These are phyloP conservation scores for Mrakia hoshinonis DNA, from an alignment of 768 basidiomycete genomes.

Conservation along the genomic window DNA sequence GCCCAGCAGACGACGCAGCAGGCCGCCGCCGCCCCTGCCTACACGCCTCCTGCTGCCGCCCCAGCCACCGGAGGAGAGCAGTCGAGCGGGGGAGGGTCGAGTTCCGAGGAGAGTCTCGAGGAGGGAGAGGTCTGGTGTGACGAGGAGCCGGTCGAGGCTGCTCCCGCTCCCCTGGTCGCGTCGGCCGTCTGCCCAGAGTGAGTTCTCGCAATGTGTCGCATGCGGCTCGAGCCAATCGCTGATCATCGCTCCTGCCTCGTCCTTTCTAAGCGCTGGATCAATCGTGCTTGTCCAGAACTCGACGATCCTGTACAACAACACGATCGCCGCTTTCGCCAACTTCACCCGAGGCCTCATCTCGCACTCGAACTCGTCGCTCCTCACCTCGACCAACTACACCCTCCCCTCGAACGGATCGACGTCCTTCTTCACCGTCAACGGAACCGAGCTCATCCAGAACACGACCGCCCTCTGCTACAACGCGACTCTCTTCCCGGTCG, in stretches of 20 bases:
- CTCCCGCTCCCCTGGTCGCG: neutral
- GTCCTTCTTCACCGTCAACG: slow-evolving; percentile 2
- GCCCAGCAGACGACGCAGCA: no score
- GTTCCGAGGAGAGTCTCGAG: neutral
- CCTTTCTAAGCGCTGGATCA: neutral
- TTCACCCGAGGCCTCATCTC: slow-evolving; percentile 6
- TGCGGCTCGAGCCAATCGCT: neutral
- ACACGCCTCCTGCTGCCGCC: neutral
- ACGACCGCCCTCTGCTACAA: slow-evolving; percentile 8
- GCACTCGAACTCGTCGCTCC: slow-evolving; percentile 1
- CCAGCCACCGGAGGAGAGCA: neutral
- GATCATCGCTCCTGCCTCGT: neutral
- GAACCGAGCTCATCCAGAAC: neutral
- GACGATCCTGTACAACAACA: slow-evolving; percentile 8
- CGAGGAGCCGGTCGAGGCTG: neutral
- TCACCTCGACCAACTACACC: neutral
- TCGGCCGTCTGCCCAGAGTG: neutral
- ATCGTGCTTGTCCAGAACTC: slow-evolving; percentile 6
- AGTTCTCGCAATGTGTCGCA: neutral
- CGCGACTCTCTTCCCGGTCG: neutral
- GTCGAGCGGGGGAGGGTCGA: neutral
- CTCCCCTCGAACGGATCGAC: neutral
- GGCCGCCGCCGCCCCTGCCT: neutral
- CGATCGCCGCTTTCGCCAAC: neutral
- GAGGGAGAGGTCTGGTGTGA: neutral